Base-by-base conservation (phyloP, 2,329 filamentous ascomycete genomes). In the Penicillium sp. region DNA sequence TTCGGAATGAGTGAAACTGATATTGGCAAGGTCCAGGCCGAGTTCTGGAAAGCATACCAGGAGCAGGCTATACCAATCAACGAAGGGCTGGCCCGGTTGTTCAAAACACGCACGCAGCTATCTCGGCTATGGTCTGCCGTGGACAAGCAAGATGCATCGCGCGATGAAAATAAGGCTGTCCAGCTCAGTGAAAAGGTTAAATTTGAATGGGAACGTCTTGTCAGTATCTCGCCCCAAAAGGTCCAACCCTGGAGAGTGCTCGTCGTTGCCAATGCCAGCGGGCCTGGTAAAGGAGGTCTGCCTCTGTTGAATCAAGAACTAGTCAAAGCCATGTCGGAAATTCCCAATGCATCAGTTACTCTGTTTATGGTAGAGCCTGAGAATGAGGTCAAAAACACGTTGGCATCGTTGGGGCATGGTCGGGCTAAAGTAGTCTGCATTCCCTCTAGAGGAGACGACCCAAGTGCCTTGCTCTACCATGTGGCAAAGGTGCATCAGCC, bases 1-100 rank as follows among this genome's bases (percentile, higher is more conserved):
- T 49, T 49, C 26, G 46, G 46, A 31, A 49, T 49, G 46, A 49
- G 46, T 40, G 46, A 49, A 19, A 14, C 26, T 41, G 46, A 49
- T 30, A 49, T 49, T n/a, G 46, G 35, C n/a, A 12, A 31, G 5
- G 22, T 49, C 8, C 46, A 49, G 35, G 9, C 1, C 14, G 46
- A 41, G 14, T 49, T 49, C n/a, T 49, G 35, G 46, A 49, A 41
- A 31, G 25, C 46, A 8, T 49, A 49, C 26, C 26, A 49, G 25
- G 25, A 25, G 2, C 26, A 49, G 2, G 35, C 26, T 12, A 37
- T 41, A 19, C 26, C 46, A 7, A 49, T 49, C n/a, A 49, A 49
- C 10, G 36, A 49, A 41, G 46, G 35, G 2, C 46, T 49, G 22
- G 36, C 6, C 35, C 35, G 46, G 17, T 49, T 49, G 26, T 49